Evolutionary conservation across 2,329 filamentous ascomycete species (phyloP).

Genomic region (Orbilia brochopaga): DNA sequence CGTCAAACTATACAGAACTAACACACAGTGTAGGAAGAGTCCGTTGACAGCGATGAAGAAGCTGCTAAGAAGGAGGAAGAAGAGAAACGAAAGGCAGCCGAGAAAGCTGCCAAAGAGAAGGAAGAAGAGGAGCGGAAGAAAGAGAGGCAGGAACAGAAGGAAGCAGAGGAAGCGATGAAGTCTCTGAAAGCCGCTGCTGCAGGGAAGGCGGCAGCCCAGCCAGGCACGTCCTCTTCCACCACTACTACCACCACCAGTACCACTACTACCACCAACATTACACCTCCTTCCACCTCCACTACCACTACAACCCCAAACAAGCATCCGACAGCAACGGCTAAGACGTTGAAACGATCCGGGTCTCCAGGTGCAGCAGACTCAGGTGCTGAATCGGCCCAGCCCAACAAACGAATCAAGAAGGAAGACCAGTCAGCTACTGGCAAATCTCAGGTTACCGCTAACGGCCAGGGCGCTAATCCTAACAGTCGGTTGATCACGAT

Average conservation of each 20-base stretch:
- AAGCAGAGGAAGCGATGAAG: conserved; percentile 47
- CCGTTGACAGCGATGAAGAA: conserved; percentile 59
- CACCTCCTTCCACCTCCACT: conserved; percentile 41
- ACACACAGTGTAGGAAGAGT: conserved; percentile 57
- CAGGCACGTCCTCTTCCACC: conserved; percentile 45
- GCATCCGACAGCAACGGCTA: conserved; percentile 42
- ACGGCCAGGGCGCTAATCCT: conserved; percentile 45
- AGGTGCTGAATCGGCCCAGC: conserved; percentile 30
- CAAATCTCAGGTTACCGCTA: conserved; percentile 23
- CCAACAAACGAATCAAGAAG: conserved; percentile 49
- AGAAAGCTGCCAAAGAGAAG: conserved; percentile 51
- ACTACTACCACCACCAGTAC: conserved; percentile 40
- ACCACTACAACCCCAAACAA: conserved; percentile 20
- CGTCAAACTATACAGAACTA: conserved; percentile 53
- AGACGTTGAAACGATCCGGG: conserved; percentile 50
- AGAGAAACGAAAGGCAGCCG: conserved; percentile 57
- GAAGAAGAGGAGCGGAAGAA: conserved; percentile 44
- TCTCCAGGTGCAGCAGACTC: conserved; percentile 47
- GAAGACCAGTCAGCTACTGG: conserved; percentile 28
- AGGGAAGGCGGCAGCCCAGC: conserved; percentile 44
- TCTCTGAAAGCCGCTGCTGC: conserved; percentile 50
- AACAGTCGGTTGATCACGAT: conserved; percentile 52
- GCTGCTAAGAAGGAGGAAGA: conserved; percentile 61
- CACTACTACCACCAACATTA: conserved; percentile 15
- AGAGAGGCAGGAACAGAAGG: conserved; percentile 46